These are phyloP conservation scores for Claviceps lovelessii DNA, from an alignment of 2,329 filamentous ascomycete genomes.

Conservation along the genomic window DNA sequence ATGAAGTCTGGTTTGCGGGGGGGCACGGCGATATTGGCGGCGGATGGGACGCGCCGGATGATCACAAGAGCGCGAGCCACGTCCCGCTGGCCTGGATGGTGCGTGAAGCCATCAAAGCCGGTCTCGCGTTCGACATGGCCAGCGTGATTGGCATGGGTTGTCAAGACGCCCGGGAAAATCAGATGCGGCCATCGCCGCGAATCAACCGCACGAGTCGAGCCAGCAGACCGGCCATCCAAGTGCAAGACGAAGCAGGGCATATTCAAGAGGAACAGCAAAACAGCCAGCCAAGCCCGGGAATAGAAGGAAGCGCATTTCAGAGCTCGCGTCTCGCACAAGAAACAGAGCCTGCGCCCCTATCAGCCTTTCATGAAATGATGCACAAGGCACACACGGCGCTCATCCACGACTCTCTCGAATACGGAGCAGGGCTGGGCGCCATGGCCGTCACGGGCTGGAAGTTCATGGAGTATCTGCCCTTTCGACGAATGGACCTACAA, in stretches of 20 bases:
- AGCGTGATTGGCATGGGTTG: constrained; percentile 57
- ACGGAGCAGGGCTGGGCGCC: constrained; percentile 40
- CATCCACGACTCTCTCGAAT: constrained; percentile 60
- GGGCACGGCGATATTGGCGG: constrained; percentile 69
- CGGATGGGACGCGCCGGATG: constrained; percentile 48
- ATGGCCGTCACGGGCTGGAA: constrained; percentile 54
- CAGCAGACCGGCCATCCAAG: constrained; percentile 13
- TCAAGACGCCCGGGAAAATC: constrained; percentile 7
- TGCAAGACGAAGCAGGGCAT: constrained; percentile 8
- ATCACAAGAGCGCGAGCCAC: constrained; percentile 51
- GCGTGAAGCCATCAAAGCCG: constrained; percentile 42
- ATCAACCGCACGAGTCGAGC: constrained; percentile 1
- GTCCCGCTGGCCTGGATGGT: constrained; percentile 60
- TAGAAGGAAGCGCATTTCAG: constrained; percentile 10
- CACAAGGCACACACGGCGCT: constrained; percentile 37
- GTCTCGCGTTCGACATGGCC: constrained; percentile 53
- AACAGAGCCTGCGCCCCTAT: constrained; percentile 4
- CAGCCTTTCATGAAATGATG: constrained; percentile 42
- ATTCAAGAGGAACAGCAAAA: constrained; percentile 8
- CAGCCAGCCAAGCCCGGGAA: constrained; percentile 9
- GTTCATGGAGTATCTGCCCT: constrained; percentile 69
- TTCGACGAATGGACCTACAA: constrained; percentile 65
- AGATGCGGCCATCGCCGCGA: constrained; percentile 1
- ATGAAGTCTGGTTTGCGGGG: constrained; percentile 70
- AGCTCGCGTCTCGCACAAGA: neutral